A percentile compares a stretch with the other conserved stretches of the same genome.
phyloP scores from a whole-genome alignment of 2,329 filamentous ascomycete species.

The Fusarium mexicanum region DNA sequence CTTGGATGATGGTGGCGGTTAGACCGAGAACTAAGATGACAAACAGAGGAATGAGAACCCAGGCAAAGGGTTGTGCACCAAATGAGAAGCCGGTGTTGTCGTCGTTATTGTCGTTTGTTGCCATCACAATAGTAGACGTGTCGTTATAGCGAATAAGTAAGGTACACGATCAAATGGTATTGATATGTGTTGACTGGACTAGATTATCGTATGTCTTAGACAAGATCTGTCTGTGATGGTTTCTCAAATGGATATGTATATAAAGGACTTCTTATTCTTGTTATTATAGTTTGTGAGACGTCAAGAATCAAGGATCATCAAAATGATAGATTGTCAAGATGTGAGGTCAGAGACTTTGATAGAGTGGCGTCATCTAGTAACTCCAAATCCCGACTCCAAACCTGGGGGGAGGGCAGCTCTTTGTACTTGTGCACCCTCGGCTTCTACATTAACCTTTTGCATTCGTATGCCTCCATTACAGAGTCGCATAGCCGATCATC shows the following conservation, averaged over 20 bases:
- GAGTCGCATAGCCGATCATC: conserved; percentile 21
- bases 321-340: not conserved
- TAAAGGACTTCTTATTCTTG: not conserved
- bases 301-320: not conserved
- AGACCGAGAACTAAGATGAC: conserved; percentile 54
- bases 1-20: conserved; percentile 54
- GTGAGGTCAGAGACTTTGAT: conserved; percentile 28
- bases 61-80: conserved; percentile 64
- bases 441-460: not conserved
- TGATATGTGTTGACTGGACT: not conserved
- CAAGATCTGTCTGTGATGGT: not conserved
- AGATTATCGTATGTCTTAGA: not conserved
- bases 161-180: not conserved
- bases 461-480: conserved; percentile 15
- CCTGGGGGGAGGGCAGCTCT: conserved; percentile 4
- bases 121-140: conserved; percentile 5
- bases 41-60: conserved; percentile 62
- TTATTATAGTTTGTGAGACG: not conserved
- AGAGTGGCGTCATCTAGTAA: conserved; percentile 26
- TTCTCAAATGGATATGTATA: not conserved
- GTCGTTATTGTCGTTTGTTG: conserved; percentile 11
- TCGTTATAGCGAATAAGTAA: not conserved
- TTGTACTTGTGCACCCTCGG: conserved; percentile 22
- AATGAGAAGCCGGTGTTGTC: conserved; percentile 38
- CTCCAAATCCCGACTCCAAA: not conserved